Percentiles rank a stretch among this genome's conserved stretches.
Evolutionary conservation across 129 eudicot species (phyloP).

Genomic region (Artemisia tridentata): DNA sequence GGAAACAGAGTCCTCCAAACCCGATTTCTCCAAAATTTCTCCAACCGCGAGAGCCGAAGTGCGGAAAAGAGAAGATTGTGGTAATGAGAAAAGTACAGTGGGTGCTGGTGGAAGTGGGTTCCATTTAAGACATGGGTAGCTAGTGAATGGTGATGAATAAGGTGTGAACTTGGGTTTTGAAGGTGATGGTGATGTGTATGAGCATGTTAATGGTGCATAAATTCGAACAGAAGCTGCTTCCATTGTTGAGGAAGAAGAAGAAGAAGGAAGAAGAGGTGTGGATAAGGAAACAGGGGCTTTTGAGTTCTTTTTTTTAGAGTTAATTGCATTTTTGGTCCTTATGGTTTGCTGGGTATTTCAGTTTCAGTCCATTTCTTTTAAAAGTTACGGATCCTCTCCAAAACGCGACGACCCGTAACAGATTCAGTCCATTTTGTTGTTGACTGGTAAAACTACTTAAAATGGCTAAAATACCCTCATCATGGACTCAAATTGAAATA

Average conservation of each 20-base stretch:
- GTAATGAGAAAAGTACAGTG: slow-evolving; percentile 28
- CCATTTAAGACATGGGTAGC: slow-evolving; percentile 22
- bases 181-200: slow-evolving; percentile 25
- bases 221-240: slow-evolving; percentile 39
- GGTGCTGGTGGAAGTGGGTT: slow-evolving; percentile 24
- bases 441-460: too few species aligned
- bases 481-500: too few species aligned
- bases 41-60: slow-evolving; percentile 36
- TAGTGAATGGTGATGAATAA: slow-evolving; percentile 26
- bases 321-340: too few species aligned
- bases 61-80: slow-evolving; percentile 29
- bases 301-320: too few species aligned
- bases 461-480: too few species aligned
- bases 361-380: too few species aligned
- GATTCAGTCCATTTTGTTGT: too few species aligned
- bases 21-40: slow-evolving; percentile 35
- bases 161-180: slow-evolving; percentile 31
- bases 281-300: too few species aligned
- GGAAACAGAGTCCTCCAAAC: slow-evolving; percentile 24
- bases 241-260: slow-evolving; percentile 22
- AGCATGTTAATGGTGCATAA: slow-evolving; percentile 29
- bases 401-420: too few species aligned
- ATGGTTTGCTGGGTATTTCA: too few species aligned
- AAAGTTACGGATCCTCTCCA: too few species aligned
- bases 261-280: too few species aligned